Evolutionary conservation across 2,329 filamentous ascomycete species (phyloP), one percentile per base, ranked within the genome.

Genomic region (Fusarium chlamydosporum): DNA sequence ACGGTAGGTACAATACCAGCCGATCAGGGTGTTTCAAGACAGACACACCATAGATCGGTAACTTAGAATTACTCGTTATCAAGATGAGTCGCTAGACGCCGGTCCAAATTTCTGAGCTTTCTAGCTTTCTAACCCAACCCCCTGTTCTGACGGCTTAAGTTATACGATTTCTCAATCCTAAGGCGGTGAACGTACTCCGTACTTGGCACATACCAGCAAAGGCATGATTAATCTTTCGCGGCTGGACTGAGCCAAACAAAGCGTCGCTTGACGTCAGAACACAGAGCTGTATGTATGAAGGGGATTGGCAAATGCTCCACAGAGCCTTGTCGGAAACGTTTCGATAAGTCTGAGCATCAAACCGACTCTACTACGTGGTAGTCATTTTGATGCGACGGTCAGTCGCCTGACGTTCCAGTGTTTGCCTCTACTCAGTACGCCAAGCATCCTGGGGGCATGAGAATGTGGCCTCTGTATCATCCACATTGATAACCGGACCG

Each of bases 101-200:
- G 42, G 43, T 42, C 46, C 23, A 61, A 29, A 40, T 65, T 42
- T 55, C 64, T 56, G 38, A 58, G 41, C 60, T 62, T 38, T 34
- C 55, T 57, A 42, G 42, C 27, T 48, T 40, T 45, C 46, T 50
- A 48, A 42, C 29, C 23, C 38, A 43, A 33, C 42, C 55, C 55
- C 42, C 60, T 64, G 45, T 48, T 65, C 35, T 23, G 31, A 42
- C 29, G 23, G 27, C 40, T 52, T 29, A n/a, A n/a, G n/a, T n/a
- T n/a, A 55, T 38, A 66, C 42, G 34, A 65, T 51, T 51, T n/a
- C 57, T 46, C 55, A 46, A 23, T 45, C 35, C n/a, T 57, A 70
- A 15, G 20, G 72, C 72, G 72, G 72, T 74, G 72, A 74, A 60
- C 29, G 33, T 47, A 35, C 52, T 56, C 27, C 29, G 33, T 47